Evolutionary conservation across 1,284 basidiomycete genomes (phyloP).

Genomic region (Cryptococcus sp.): DNA sequence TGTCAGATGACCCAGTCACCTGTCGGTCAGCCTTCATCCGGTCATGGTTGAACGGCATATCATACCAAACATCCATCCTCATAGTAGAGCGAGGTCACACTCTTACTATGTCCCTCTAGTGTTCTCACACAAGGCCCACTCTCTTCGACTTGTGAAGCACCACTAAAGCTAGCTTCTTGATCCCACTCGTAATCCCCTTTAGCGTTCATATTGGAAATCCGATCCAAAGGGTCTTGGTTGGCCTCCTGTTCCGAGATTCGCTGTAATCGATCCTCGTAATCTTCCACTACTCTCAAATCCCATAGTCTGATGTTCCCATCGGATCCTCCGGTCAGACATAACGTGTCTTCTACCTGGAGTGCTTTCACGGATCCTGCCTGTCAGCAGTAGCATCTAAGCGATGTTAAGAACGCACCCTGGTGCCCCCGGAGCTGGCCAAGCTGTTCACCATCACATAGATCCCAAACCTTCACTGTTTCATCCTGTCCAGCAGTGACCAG

Average conservation of each 20-base stretch:
- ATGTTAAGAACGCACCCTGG: slow-evolving; percentile 48
- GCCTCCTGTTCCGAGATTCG: slow-evolving; percentile 47
- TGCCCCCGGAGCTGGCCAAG: slow-evolving; percentile 78
- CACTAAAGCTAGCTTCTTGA: slow-evolving; percentile 28
- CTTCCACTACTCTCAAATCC: slow-evolving; percentile 77
- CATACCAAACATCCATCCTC: slow-evolving; percentile 83
- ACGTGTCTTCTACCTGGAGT: slow-evolving; percentile 85
- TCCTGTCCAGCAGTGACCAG: slow-evolving; percentile 76
- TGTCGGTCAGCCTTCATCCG: slow-evolving; percentile 41
- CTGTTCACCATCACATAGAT: slow-evolving; percentile 60
- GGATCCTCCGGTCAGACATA: slow-evolving; percentile 85
- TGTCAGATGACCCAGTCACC: slow-evolving; percentile 97
- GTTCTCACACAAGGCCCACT: slow-evolving; percentile 67
- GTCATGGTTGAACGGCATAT: not conserved
- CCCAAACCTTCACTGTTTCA: slow-evolving; percentile 57
- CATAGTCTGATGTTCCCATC: slow-evolving; percentile 81
- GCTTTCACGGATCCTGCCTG: slow-evolving; percentile 66
- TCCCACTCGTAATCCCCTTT: slow-evolving; percentile 29
- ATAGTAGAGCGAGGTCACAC: slow-evolving; percentile 89
- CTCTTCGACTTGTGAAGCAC: slow-evolving; percentile 21
- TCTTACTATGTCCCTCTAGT: slow-evolving; percentile 87
- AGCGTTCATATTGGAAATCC: slow-evolving; percentile 30
- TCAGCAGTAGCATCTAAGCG: slow-evolving; percentile 2
- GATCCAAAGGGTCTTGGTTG: slow-evolving; percentile 35
- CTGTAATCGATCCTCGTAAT: slow-evolving; percentile 62